Evolutionary conservation across 345 rosid genomes (phyloP), one percentile per base, ranked within the genome.

Genomic region (Firmiana major): DNA sequence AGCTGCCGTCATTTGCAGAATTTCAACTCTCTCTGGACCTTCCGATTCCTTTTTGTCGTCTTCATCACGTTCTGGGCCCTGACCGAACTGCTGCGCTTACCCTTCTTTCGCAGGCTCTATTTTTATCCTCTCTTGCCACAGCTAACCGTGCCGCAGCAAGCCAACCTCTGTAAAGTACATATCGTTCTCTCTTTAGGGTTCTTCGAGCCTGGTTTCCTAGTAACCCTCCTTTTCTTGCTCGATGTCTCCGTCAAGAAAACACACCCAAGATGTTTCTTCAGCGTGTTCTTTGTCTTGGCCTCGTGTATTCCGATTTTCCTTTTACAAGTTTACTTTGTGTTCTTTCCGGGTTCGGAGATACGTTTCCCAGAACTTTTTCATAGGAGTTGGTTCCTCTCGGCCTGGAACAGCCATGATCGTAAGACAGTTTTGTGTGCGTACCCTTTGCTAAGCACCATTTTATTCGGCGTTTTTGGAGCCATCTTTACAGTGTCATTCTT

Each of bases 11-110:
- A 83, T 66, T 77, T 91, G 22, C 84, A 82, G 34, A 77, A 73
- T 19, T 89, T 91, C 81, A 88, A 88, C 76, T 79, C 93, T 46
- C 92, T 90, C 16, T 91, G 92, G 93, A 79, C 85, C 63, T 87
- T 87, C 78, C 84, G 93, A 1, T 85, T 86, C 38, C 86, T 90
- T 42, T 88, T 90, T 22, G 87, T 90, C 73, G 28, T 80, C 63
- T 81, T 87, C 79, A 77, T 86, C 74, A 42, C 77, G 12, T 80
- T 86, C 17, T 89, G 93, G 93, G 75, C 86, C 9, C 46, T 87
- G 28, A 79, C 58, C 72, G 89, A 88, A 78, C 72, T 83, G 58
- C 76, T 86, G 24, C 90, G 87, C 38, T 28, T 84, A 10, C 93
- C 92, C 38, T 78, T 85, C 62, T 77, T 87, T 53, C 85, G 83